phyloP scores from a whole-genome alignment of 345 rosid species.

The Gossypium australe region DNA sequence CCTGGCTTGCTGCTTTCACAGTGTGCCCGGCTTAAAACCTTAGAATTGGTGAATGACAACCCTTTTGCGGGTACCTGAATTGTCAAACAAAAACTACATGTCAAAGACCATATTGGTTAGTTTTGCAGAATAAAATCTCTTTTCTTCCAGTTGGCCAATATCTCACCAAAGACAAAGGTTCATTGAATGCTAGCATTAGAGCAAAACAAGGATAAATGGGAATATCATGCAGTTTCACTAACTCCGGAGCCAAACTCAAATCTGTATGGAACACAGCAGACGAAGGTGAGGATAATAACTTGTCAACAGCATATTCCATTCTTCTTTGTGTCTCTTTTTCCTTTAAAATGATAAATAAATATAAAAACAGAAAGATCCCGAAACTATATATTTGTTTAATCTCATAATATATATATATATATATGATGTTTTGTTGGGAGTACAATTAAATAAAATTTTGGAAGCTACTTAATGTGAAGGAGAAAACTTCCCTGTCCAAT shows the following conservation, averaged over 20 bases:
- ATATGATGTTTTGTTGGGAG: neutral
- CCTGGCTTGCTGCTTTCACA: constrained; percentile 84
- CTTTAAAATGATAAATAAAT: neutral
- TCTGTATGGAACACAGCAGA: constrained; percentile 38
- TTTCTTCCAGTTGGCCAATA: neutral
- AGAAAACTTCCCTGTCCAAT: neutral
- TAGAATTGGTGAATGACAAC: constrained; percentile 57
- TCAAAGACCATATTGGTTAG: neutral
- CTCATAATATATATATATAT: neutral
- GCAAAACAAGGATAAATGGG: constrained; percentile 75
- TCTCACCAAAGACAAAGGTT: constrained; percentile 67
- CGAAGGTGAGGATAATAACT: neutral
- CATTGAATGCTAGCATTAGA: constrained; percentile 74
- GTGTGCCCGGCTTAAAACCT: constrained; percentile 61
- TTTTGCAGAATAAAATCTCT: neutral
- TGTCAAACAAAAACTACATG: neutral
- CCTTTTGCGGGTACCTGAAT: constrained; percentile 65
- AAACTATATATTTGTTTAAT: neutral
- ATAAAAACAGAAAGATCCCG: neutral
- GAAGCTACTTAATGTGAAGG: neutral
- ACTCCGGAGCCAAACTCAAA: constrained; percentile 44
- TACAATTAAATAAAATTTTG: neutral
- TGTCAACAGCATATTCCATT: neutral
- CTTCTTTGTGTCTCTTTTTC: neutral
- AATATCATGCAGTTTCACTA: constrained; percentile 51